Base-by-base conservation (phyloP, 352 stramenopile species). In the Saprolegnia parasitica region DNA sequence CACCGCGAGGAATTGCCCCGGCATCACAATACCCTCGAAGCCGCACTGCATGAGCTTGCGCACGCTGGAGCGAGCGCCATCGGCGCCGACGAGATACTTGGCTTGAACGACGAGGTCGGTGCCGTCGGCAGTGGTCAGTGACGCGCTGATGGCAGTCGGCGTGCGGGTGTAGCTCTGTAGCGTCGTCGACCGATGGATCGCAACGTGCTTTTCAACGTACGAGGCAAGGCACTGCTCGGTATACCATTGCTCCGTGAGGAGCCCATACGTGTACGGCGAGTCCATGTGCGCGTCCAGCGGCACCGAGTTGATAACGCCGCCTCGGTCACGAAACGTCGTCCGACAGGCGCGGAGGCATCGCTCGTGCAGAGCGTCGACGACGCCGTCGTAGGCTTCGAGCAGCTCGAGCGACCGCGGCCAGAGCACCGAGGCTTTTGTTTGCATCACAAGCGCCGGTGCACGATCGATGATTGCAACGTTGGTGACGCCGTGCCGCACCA, bases 401-500 rank as follows among this genome's bases (percentile, higher is more conserved):
- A 58, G 62, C 42, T 68, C 62, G 13, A 68, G 37, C 11, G 16
- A 56, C 21, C 62, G 26, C 24, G 62, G 62, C 40, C 62, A 68
- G 15, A 60, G 8, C 6, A 68, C n/a, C n/a, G 62, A 67, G 18
- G 62, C 39, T n/a, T 68, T 68, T 11, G 62, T 57, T 0, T 68
- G 62, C 11, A 15, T 10, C 20, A 29, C 18, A 13, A 42, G 39
- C 21, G 16, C 46, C 16, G 23, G 16, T 10, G 45, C 16, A 13
- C 35, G 3, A 60, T 68, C 62, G 23, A 68, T 11, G 20, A 68
- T 15, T 18, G 24, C 4, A 29, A 68, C 1, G 26, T 68, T 60
- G 10, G 45, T 16, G 32, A 68, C 32, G 18, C 62, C 62, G 42
- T 68, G 46, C 6, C 60, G 46, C 9, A 67, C 21, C 21, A 67